Evolutionary conservation across 176 grass and related monocot species (phyloP).

Genomic region (Aegilops speltoides): DNA sequence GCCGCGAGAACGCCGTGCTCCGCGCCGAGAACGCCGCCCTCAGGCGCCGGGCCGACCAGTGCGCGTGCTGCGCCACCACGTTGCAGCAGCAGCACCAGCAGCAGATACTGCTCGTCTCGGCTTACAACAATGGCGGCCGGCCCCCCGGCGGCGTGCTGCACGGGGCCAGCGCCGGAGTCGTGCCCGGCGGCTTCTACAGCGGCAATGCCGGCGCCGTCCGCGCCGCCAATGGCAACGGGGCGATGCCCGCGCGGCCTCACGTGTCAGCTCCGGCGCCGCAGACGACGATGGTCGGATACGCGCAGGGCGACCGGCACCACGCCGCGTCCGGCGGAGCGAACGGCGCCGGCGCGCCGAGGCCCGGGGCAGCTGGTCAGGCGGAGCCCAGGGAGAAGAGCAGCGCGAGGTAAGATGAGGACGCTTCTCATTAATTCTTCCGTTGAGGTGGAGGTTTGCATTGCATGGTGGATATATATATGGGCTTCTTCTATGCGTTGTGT

Average conservation of each 20-base stretch:
- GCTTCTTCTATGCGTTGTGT: background rate
- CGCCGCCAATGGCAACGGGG: background rate
- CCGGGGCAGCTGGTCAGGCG: background rate
- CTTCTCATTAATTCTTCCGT: background rate
- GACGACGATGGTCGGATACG: background rate
- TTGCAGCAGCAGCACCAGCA: constrained; percentile 20
- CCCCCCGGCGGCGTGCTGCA: constrained; percentile 27
- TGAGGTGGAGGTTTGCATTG: background rate
- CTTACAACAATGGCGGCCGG: constrained; percentile 20
- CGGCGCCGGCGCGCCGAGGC: background rate
- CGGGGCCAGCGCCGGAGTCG: background rate
- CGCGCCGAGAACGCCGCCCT: constrained; percentile 68
- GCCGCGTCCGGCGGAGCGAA: background rate
- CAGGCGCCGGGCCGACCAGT: constrained; percentile 41
- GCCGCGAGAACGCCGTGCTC: constrained; percentile 59
- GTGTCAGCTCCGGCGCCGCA: background rate
- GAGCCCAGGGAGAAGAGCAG: constrained; percentile 4
- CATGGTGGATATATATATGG: background rate
- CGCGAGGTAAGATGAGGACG: constrained; percentile 21
- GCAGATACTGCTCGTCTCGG: constrained; percentile 15
- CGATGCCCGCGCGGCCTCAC: background rate
- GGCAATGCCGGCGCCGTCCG: background rate
- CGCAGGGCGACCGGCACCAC: constrained; percentile 1
- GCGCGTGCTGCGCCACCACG: constrained; percentile 27
- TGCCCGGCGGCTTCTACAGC: constrained; percentile 18